These are phyloP conservation scores for Karstenula rhodostoma DNA, from an alignment of 2,329 filamentous ascomycete species.

Conservation along the genomic window DNA sequence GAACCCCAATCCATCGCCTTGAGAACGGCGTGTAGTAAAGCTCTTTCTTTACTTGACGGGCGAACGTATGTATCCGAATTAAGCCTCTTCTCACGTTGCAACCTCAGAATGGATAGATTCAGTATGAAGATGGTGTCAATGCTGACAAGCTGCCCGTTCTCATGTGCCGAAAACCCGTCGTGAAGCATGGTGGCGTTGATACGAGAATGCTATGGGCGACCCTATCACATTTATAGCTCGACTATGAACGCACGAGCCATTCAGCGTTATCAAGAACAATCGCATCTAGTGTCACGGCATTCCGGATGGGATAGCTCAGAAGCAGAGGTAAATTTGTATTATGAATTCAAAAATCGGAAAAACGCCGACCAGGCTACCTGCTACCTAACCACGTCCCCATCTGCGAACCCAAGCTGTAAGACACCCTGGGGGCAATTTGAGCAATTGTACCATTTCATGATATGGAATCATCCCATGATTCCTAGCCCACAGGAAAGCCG, in stretches of 20 bases:
- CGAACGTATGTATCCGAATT: neutral
- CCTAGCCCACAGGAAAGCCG: slow-evolving; percentile 9
- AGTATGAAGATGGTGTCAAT: neutral
- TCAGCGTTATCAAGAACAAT: too few species aligned
- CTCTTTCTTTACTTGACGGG: neutral
- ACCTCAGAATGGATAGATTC: neutral
- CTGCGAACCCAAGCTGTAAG: neutral
- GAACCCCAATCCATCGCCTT: neutral
- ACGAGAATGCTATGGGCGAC: too few species aligned
- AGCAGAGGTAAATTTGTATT: too few species aligned
- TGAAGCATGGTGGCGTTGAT: too few species aligned
- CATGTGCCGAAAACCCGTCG: too few species aligned
- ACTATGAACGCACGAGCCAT: neutral
- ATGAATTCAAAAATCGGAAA: too few species aligned
- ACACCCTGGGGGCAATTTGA: slow-evolving; percentile 6
- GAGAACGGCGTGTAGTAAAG: neutral
- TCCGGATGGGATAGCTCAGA: too few species aligned
- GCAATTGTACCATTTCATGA: neutral
- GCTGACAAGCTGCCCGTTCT: too few species aligned
- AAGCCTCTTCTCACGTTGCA: neutral
- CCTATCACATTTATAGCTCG: too few species aligned
- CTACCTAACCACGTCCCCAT: neutral
- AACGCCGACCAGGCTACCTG: neutral
- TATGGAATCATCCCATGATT: neutral
- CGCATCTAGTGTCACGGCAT: too few species aligned